A percentile compares a stretch with the other conserved stretches of the same genome.
phyloP scores from a whole-genome alignment of 257 asterid species.

The Jacaranda copaia region DNA sequence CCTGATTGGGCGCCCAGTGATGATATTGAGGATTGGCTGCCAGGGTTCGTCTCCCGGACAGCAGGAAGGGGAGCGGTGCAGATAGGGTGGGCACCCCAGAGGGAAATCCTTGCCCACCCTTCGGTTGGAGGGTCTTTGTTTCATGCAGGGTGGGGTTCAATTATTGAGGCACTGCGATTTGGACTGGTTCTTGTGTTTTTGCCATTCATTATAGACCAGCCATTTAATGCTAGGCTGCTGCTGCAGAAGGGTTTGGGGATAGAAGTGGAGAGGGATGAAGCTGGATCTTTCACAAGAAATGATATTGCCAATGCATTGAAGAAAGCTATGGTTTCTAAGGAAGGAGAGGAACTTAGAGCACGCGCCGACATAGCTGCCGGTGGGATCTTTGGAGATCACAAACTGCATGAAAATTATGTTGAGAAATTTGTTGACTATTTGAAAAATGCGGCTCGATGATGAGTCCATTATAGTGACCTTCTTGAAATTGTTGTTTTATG shows the following conservation, averaged over 20 bases:
- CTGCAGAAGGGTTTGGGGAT: conserved; percentile 44
- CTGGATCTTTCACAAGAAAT: conserved; percentile 37
- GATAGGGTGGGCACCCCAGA: conserved; percentile 48
- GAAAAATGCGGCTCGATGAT: neutral
- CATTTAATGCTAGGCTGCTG: conserved; percentile 40
- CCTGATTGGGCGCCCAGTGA: conserved; percentile 2
- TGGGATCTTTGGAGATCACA: neutral
- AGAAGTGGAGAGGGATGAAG: conserved; percentile 42
- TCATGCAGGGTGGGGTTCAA: conserved; percentile 47
- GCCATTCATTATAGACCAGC: conserved; percentile 47
- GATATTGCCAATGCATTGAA: conserved; percentile 38
- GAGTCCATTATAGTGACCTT: too few relatives aligned
- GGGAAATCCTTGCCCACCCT: conserved; percentile 49
- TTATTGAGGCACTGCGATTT: conserved; percentile 32
- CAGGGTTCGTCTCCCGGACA: conserved; percentile 5
- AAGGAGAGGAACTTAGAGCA: conserved; percentile 32
- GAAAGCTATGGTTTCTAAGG: conserved; percentile 35
- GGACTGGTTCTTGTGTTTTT: conserved; percentile 38
- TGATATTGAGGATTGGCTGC: conserved; percentile 13
- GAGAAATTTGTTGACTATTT: conserved; percentile 33
- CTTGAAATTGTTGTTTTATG: too few relatives aligned
- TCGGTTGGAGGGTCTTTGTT: conserved; percentile 36
- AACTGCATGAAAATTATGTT: neutral
- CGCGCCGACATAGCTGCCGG: conserved; percentile 28
- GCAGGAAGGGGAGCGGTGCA: conserved; percentile 35